Evolutionary conservation across 352 stramenopile genomes (phyloP), one percentile per base, ranked within the genome.

Genomic region (Phytophthora quininea): DNA sequence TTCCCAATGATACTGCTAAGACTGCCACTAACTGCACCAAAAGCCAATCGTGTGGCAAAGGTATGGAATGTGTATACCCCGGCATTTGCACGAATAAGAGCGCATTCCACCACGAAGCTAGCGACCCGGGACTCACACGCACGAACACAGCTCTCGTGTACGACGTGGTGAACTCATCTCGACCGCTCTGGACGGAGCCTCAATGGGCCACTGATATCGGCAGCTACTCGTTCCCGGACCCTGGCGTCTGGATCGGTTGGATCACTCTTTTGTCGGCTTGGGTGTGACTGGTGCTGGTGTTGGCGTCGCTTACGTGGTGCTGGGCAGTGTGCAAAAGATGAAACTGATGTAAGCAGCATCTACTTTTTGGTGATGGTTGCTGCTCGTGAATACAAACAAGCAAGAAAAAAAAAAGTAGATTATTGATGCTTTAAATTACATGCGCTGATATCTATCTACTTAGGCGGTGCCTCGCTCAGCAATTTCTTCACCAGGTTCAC

Each of bases 171-270:
- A 79, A 95, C 55, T 77, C 77, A 19, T 80, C 37, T 3, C 79
- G 89, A 74, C 85, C 87, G n/a, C 67, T 95, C 29, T 95, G 87
- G 87, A 82, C 75, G 4, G 87, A 95, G 64, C 87, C 87, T 27
- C 62, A 81, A 33, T 95, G 87, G 87, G 73, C 76, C 42, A 49
- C 50, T 1, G 82, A 88, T 62, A 86, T 93, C 42, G 80, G 82
- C 15, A 91, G 79, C 64, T 93, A 92, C 54, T 86, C 88, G 62
- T 95, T 93, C 74, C 85, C 87, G 27, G 85, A 95, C 62, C 87
- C 87, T 56, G 84, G 87, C 11, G 71, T 55, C 52, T 79, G 71
- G 61, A 89, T 95, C 59, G 87, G 87, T 29, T 95, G 86, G 84
- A 73, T 95, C 33, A 66, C 84, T 29, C 66, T 95, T 30, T 70